These are phyloP conservation scores for Aspergillus incahuasiensis DNA, from an alignment of 495 filamentous ascomycete species.

Conservation along the genomic window DNA sequence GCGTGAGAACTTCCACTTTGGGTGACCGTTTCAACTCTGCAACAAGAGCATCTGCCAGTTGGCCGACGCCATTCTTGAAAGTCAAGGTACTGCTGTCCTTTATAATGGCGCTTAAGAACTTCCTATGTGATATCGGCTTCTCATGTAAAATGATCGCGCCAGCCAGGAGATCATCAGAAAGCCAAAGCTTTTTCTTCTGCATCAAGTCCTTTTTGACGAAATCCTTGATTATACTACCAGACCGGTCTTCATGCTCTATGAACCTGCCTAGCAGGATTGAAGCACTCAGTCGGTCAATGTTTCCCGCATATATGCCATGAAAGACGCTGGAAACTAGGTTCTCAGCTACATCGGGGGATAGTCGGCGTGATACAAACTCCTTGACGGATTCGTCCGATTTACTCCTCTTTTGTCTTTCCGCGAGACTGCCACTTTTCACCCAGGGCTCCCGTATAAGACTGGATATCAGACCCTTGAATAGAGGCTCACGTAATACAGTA, in stretches of 20 bases:
- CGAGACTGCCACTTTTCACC: background rate
- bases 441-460: constrained; percentile 38
- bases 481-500: constrained; percentile 54
- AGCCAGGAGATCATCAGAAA: constrained; percentile 28
- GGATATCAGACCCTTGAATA: constrained; percentile 50
- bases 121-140: constrained; percentile 12
- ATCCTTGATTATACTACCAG: constrained; percentile 21
- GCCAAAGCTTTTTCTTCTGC: background rate
- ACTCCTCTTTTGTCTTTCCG: no score
- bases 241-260: constrained; percentile 47
- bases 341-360: constrained; percentile 56
- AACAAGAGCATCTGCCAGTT: constrained; percentile 30
- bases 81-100: constrained; percentile 50
- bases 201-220: background rate
- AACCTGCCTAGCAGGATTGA: constrained; percentile 52
- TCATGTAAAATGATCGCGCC: constrained; percentile 6
- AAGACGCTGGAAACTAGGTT: constrained; percentile 74
- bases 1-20: constrained; percentile 27
- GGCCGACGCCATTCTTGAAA: constrained; percentile 30
- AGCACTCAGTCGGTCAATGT: constrained; percentile 74
- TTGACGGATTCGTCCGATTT: constrained; percentile 66
- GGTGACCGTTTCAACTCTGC: constrained; percentile 22
- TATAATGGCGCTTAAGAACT: constrained; percentile 9
- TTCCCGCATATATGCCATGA: constrained; percentile 93
- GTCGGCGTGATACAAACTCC: constrained; percentile 56